Evolutionary conservation across 768 basidiomycete species (phyloP).

Genomic region (Clavulina sp.): DNA sequence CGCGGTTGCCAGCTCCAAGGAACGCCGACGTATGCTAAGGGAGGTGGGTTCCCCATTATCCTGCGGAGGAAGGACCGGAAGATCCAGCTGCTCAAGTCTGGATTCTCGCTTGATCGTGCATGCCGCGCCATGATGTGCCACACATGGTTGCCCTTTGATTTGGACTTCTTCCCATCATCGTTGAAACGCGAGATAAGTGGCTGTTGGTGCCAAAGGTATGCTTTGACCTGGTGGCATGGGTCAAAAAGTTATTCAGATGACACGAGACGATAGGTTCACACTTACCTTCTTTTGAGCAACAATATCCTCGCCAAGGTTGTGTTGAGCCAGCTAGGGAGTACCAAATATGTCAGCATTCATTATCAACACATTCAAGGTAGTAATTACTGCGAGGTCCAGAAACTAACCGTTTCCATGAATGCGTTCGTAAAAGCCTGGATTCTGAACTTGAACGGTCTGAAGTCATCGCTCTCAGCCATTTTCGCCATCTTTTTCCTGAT

Average conservation of each 20-base stretch:
- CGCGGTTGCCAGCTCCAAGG: slow-evolving; percentile 83
- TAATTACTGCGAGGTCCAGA: not conserved
- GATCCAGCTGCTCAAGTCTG: slow-evolving; percentile 34
- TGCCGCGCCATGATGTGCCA: slow-evolving; percentile 98
- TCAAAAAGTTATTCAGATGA: slow-evolving; percentile 2
- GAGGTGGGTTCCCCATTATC: slow-evolving; percentile 67
- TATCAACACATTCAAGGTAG: not conserved
- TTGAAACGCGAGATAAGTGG: slow-evolving; percentile 92
- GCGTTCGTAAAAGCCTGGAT: slow-evolving; percentile 96
- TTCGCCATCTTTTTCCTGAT: slow-evolving; percentile 65
- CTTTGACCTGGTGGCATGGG: slow-evolving; percentile 47
- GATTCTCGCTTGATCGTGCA: too few species aligned
- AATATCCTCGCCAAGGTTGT: slow-evolving; percentile 85
- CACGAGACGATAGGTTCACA: slow-evolving; percentile 2
- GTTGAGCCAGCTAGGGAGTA: slow-evolving; percentile 43
- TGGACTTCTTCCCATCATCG: slow-evolving; percentile 97
- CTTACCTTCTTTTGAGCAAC: slow-evolving; percentile 91
- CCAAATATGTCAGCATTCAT: not conserved
- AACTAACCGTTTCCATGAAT: slow-evolving; percentile 72
- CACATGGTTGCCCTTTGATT: slow-evolving; percentile 97
- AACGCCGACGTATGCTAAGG: slow-evolving; percentile 41
- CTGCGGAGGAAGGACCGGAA: slow-evolving; percentile 81
- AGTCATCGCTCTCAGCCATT: slow-evolving; percentile 89
- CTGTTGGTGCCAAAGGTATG: slow-evolving; percentile 85
- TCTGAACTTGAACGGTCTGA: slow-evolving; percentile 96